Base-by-base conservation (phyloP, 2,329 filamentous ascomycete species). In the Aspergillus ustus region DNA sequence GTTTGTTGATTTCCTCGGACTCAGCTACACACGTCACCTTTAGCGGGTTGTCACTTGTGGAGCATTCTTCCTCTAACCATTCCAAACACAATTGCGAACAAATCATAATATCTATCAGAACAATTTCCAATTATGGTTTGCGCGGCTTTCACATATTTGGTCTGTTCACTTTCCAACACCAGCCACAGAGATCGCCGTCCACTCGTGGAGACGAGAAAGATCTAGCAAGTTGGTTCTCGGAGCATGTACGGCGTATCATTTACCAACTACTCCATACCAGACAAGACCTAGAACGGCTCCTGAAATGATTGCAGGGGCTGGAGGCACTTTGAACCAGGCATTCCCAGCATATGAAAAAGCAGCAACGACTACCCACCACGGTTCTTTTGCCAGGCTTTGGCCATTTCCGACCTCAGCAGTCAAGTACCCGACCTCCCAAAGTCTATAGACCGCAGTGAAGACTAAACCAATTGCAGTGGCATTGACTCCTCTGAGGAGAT, bases 341-440 rank as follows among this genome's bases (percentile, higher is more conserved):
- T 78, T 80, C 9, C 76, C 78, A 2, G 82, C 77, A 70, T 81
- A 84, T 20, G 75, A 77, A 8, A 79, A 63, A 73, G 84, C 83
- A 2, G 85, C 82, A 1, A 88, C 81, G 3, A 87, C 53, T 28
- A 89, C 81, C 84, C 86, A 89, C 85, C 86, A 89, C 0, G 87
- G 85, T 63, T 89, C 86, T 43, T 81, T 77, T 0, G 76, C 85
- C 49, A 89, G 69, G 65, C 83, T 86, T 51, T 78, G 81, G 0
- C 87, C 87, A 2, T 70, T 69, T 59, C 78, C 75, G 19, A 79
- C 81, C 0, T 77, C 76, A 22, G 82, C 75, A 13, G 83, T 84
- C 6, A 89, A 73, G 62, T 82, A 87, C 0, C 87, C 87, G 66
- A 89, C 84, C 73, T 87, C 80, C 84, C 85, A 88, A 7, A 89